Percentiles rank a stretch among this genome's conserved stretches.
Conservation (phyloP, 106 monocot species). For the Allium cepa region DNA sequence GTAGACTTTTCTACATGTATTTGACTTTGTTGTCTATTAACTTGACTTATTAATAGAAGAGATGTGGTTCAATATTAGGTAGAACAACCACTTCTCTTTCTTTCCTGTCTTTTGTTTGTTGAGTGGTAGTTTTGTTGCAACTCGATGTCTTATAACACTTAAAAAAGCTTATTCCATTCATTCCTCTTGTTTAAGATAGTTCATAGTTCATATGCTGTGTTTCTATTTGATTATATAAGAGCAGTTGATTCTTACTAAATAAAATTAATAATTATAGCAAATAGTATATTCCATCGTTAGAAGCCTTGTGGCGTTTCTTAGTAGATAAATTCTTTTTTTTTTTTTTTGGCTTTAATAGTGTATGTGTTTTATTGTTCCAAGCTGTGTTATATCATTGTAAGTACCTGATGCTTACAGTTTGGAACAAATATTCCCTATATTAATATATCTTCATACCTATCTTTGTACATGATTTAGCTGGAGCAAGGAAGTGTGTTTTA, state of each 20-base stretch:
- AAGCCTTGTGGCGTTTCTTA: background rate
- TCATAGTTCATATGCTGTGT: background rate
- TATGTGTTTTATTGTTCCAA: no score
- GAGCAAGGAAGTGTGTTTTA: background rate
- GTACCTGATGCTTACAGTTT: no score
- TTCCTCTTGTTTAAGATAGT: background rate
- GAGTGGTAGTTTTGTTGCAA: constrained; percentile 1
- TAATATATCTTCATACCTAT: background rate
- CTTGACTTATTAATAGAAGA: background rate
- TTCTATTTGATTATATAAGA: background rate
- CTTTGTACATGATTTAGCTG: background rate
- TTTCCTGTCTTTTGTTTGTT: background rate
- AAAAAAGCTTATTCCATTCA: background rate
- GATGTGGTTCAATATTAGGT: constrained; percentile 7
- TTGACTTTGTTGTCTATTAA: constrained; percentile 4
- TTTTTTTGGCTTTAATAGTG: background rate
- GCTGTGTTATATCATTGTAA: no score
- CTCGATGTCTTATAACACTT: constrained; percentile 4
- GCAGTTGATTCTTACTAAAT: background rate
- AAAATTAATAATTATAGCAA: background rate
- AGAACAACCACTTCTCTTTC: background rate
- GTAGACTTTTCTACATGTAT: constrained; percentile 1
- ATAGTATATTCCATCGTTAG: background rate
- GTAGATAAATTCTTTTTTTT: background rate
- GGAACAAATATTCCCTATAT: no score